Evolutionary conservation across 169 alveolate species (phyloP), one percentile per base, ranked within the genome.

Genomic region (Cystoisospora suis): DNA sequence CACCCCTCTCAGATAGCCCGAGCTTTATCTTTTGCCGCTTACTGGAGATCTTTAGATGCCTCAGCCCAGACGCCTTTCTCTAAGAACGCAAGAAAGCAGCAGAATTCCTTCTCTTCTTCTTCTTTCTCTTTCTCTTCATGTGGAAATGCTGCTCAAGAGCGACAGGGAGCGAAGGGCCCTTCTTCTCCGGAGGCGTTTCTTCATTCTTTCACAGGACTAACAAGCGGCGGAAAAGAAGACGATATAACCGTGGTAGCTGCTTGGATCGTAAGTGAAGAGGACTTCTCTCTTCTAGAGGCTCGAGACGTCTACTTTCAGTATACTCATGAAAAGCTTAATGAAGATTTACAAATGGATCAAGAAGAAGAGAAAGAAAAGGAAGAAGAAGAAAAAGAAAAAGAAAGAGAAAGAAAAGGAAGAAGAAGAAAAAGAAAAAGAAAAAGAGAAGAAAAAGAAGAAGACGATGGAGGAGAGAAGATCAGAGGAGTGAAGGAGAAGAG

Each of bases 241-340:
- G 96, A 94, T 47, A 94, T 94, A 58, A 94, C 95, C 17, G 94
- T 91, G 36, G 91, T 86, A 27, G 96, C 87, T 32, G 94, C 95
- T 0, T 94, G 96, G 96, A 94, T 93, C 27, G 83, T 72, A 36
- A 15, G 59, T 72, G 83, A 72, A 40, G 29, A 47, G 4, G 83
- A 72, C n/a, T n/a, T n/a, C n/a, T n/a, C n/a, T n/a, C n/a, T n/a
- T n/a, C n/a, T n/a, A n/a, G n/a, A n/a, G n/a, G n/a, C n/a, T n/a
- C n/a, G n/a, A n/a, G n/a, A n/a, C n/a, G n/a, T n/a, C n/a, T n/a
- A n/a, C n/a, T n/a, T n/a, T n/a, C n/a, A n/a, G n/a, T n/a, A n/a
- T n/a, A n/a, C n/a, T n/a, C n/a, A n/a, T n/a, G n/a, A n/a, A n/a
- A n/a, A n/a, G n/a, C n/a, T n/a, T n/a, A n/a, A n/a, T n/a, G n/a